These are phyloP conservation scores for Cryptococcus sp. DNA, from an alignment of 1,284 basidiomycete genomes.

Conservation along the genomic window DNA sequence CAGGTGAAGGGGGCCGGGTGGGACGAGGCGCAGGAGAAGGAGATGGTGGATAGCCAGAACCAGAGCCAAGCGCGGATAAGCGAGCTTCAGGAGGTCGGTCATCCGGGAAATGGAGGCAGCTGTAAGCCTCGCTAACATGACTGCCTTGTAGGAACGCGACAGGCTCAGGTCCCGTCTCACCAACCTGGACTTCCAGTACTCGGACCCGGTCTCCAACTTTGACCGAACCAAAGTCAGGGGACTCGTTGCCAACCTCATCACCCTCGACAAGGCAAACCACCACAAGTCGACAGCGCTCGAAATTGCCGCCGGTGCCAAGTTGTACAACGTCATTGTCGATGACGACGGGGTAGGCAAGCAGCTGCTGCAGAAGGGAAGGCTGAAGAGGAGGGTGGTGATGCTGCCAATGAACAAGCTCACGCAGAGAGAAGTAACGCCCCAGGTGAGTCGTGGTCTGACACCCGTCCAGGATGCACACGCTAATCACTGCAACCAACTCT, in stretches of 20 bases:
- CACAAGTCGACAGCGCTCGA: constrained; percentile 87
- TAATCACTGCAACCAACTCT: neutral
- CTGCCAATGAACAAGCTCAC: constrained; percentile 89
- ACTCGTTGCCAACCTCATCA: constrained; percentile 80
- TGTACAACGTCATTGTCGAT: constrained; percentile 94
- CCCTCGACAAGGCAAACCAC: constrained; percentile 67
- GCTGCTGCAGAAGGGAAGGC: constrained; percentile 70
- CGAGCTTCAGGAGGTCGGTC: constrained; percentile 62
- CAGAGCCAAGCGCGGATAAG: constrained; percentile 61
- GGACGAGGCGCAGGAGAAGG: constrained; percentile 71
- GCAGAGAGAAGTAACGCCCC: too few species aligned
- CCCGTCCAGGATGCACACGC: neutral
- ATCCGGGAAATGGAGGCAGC: too few species aligned
- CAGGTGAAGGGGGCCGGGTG: constrained; percentile 68
- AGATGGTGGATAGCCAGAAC: constrained; percentile 59
- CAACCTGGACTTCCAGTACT: constrained; percentile 79
- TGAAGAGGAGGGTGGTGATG: constrained; percentile 87
- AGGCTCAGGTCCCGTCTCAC: constrained; percentile 65
- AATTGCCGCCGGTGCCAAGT: constrained; percentile 81
- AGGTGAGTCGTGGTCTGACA: neutral
- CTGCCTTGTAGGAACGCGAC: constrained; percentile 62
- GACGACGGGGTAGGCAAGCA: constrained; percentile 85
- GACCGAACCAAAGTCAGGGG: constrained; percentile 87
- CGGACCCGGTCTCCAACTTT: constrained; percentile 73
- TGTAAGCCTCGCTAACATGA: neutral